Conservation (phyloP, 768 basidiomycete species). For the Hortiboletus campestris region DNA sequence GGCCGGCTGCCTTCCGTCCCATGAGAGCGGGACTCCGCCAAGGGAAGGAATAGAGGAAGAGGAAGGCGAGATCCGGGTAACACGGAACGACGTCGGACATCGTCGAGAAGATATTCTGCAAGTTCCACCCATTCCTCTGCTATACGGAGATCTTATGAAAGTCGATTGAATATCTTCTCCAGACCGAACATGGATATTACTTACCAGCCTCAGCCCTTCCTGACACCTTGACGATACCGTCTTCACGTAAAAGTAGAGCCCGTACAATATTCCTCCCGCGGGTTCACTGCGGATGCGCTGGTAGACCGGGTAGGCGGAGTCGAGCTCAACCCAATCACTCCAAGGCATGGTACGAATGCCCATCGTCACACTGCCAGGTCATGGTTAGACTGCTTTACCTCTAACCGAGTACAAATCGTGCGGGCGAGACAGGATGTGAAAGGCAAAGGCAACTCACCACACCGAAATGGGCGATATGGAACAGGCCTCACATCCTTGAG, state of each 20-base stretch:
- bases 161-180: not conserved
- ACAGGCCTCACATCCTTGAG: slow-evolving; percentile 51
- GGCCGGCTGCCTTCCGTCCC: slow-evolving; percentile 48
- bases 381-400: slow-evolving; percentile 3
- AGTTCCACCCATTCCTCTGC: slow-evolving; percentile 68
- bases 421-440: not conserved
- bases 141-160: slow-evolving; percentile 24
- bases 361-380: slow-evolving; percentile 56
- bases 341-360: slow-evolving; percentile 65
- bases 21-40: slow-evolving; percentile 31
- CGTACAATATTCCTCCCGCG: slow-evolving; percentile 48
- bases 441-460: slow-evolving; percentile 39
- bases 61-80: slow-evolving; percentile 37
- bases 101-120: slow-evolving; percentile 60
- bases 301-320: slow-evolving; percentile 52
- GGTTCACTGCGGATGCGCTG: slow-evolving; percentile 52
- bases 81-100: slow-evolving; percentile 56
- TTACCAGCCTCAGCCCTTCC: slow-evolving; percentile 33
- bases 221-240: slow-evolving; percentile 32
- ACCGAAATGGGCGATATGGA: slow-evolving; percentile 63
- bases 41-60: slow-evolving; percentile 13
- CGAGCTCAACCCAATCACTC: slow-evolving; percentile 74
- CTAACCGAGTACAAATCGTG: not conserved
- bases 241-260: slow-evolving; percentile 44
- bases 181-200: not conserved